Evolutionary conservation across 345 rosid species (phyloP).

Genomic region (Populus deltoides): DNA sequence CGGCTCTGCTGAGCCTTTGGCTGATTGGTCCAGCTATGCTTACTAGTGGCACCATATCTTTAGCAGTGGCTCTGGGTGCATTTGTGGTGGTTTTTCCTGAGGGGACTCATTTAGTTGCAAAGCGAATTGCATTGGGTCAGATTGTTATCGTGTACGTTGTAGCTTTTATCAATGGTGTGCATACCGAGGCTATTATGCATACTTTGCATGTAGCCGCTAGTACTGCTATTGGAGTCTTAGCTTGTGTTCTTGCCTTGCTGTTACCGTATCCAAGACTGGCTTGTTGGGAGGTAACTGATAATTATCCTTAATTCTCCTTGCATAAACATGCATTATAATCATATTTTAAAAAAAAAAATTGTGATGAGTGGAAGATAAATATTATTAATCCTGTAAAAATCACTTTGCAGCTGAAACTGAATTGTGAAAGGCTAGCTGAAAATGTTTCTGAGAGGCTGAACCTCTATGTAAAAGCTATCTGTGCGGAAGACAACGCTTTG

Average conservation of each 20-base stretch:
- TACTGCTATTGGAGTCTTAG: slow-evolving; percentile 71
- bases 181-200: slow-evolving; percentile 57
- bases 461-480: slow-evolving; percentile 58
- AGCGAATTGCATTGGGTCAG: slow-evolving; percentile 80
- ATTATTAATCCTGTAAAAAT: neutral
- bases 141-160: slow-evolving; percentile 63
- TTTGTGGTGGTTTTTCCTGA: slow-evolving; percentile 59
- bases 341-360: too few relatives aligned
- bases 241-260: slow-evolving; percentile 65
- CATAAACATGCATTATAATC: neutral
- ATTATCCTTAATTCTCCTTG: neutral
- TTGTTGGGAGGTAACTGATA: slow-evolving; percentile 49
- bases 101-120: slow-evolving; percentile 57
- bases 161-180: slow-evolving; percentile 52
- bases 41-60: slow-evolving; percentile 41
- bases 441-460: slow-evolving; percentile 60
- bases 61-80: slow-evolving; percentile 59
- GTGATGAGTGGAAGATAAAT: neutral
- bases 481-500: slow-evolving; percentile 44
- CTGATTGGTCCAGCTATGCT: slow-evolving; percentile 67
- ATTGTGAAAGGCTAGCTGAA: slow-evolving; percentile 43
- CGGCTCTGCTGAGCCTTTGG: slow-evolving; percentile 60
- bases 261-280: slow-evolving; percentile 80
- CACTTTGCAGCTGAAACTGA: slow-evolving; percentile 56
- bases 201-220: slow-evolving; percentile 74